Conservation (phyloP, 495 filamentous ascomycete genomes). For the Acidomyces sp. region DNA sequence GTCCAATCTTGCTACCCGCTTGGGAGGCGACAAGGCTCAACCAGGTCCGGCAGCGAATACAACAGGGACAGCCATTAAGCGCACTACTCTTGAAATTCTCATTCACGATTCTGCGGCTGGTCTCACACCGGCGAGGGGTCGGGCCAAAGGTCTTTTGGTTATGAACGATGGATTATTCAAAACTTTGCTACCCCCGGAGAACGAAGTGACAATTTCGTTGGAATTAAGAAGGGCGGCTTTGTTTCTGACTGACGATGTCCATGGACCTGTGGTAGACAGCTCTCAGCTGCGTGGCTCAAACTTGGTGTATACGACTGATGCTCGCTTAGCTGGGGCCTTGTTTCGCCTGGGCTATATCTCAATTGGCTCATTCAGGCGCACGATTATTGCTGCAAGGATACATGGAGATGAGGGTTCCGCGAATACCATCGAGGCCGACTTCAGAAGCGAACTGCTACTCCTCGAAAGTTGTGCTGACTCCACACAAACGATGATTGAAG, state of each 20-base stretch:
- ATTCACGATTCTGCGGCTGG: conserved; percentile 70
- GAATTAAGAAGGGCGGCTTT: conserved; percentile 68
- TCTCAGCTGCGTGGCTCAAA: not conserved
- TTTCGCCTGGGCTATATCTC: conserved; percentile 65
- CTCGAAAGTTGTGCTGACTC: conserved; percentile 95
- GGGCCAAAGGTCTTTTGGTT: conserved; percentile 62
- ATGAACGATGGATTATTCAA: conserved; percentile 62
- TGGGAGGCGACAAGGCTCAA: not conserved
- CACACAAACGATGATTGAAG: conserved; percentile 75
- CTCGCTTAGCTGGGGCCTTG: conserved; percentile 51
- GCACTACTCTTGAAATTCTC: conserved; percentile 56
- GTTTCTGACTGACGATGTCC: conserved; percentile 67
- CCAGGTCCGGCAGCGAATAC: conserved; percentile 19
- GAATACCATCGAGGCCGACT: conserved; percentile 62
- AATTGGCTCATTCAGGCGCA: conserved; percentile 71
- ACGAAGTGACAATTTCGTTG: conserved; percentile 45
- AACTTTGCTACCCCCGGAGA: conserved; percentile 46
- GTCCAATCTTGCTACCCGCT: conserved; percentile 36
- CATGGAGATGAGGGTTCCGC: conserved; percentile 40
- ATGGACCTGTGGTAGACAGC: conserved; percentile 29
- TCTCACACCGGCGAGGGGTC: conserved; percentile 65
- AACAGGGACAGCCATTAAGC: conserved; percentile 28
- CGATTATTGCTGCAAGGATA: conserved; percentile 49
- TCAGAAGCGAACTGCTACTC: conserved; percentile 73
- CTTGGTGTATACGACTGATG: conserved; percentile 32